Percentiles rank a stretch among this genome's conserved stretches.
These are phyloP conservation scores for Arbutus unedo DNA, from an alignment of 148 eudicot species.

Conservation along the genomic window DNA sequence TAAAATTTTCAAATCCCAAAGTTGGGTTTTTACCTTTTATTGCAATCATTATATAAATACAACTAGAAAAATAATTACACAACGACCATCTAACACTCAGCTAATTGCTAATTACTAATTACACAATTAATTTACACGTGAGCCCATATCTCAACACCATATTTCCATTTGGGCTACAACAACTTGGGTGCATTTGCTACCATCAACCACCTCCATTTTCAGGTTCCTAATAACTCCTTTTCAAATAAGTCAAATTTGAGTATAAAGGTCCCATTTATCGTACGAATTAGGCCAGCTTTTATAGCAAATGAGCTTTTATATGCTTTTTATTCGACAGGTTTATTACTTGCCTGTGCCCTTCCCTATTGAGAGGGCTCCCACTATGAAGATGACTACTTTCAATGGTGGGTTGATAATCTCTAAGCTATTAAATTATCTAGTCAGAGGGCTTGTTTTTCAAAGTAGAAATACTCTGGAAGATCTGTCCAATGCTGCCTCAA, in stretches of 20 bases:
- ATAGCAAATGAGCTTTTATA: not conserved
- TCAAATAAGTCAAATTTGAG: not conserved
- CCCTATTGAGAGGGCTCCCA: too few relatives aligned
- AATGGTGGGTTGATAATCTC: slow-evolving; percentile 52
- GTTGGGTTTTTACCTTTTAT: too few relatives aligned
- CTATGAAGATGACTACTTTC: slow-evolving; percentile 43
- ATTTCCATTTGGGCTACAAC: slow-evolving; percentile 81
- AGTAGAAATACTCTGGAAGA: slow-evolving; percentile 54
- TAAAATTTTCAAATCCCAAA: too few relatives aligned
- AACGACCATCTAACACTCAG: too few relatives aligned
- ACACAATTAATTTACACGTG: too few relatives aligned
- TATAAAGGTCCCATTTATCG: not conserved
- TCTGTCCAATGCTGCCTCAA: slow-evolving; percentile 57
- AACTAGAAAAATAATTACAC: too few relatives aligned
- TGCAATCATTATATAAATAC: too few relatives aligned
- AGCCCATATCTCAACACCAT: slow-evolving; percentile 27
- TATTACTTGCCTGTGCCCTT: slow-evolving; percentile 72
- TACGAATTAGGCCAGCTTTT: not conserved
- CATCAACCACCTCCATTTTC: slow-evolving; percentile 94
- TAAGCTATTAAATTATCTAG: slow-evolving; percentile 63
- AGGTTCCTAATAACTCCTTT: slow-evolving; percentile 37
- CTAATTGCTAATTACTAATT: too few relatives aligned
- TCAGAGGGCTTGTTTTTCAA: slow-evolving; percentile 80
- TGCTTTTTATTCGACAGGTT: slow-evolving; percentile 42
- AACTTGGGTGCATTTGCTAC: slow-evolving; percentile 99